A percentile compares a stretch with the other conserved stretches of the same genome.
Evolutionary conservation across 2,329 filamentous ascomycete species (phyloP).

Genomic region (Ceratocystis harringtonii): DNA sequence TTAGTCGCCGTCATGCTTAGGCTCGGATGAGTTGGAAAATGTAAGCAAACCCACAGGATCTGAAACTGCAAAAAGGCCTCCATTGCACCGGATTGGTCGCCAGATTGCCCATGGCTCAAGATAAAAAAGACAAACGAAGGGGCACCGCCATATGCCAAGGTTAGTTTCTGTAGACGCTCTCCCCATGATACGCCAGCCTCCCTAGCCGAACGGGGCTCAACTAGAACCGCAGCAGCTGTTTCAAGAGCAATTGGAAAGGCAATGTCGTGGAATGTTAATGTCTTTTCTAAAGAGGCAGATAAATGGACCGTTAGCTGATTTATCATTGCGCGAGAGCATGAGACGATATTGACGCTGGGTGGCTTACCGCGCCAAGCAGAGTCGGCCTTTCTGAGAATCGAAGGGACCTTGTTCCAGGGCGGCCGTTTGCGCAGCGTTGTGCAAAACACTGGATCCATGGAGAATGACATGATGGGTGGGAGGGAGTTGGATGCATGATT

Average conservation of each 20-base stretch:
- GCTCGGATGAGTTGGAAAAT: too few species aligned
- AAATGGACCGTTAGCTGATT: background rate
- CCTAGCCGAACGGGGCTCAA: background rate
- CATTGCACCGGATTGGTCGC: conserved; percentile 20
- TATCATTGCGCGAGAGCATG: background rate
- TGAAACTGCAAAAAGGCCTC: conserved; percentile 30
- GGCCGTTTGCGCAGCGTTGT: conserved; percentile 27
- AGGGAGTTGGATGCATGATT: too few species aligned
- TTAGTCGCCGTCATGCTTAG: conserved; percentile 3
- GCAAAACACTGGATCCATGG: conserved; percentile 25
- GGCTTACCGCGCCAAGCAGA: conserved; percentile 22
- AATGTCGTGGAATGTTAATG: conserved; percentile 32
- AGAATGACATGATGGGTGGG: background rate
- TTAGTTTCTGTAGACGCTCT: conserved; percentile 29
- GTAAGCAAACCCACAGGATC: conserved; percentile 26
- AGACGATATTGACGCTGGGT: background rate
- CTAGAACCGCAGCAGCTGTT: conserved; percentile 2
- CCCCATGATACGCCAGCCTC: conserved; percentile 18
- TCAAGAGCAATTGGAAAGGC: conserved; percentile 26
- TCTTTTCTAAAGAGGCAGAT: conserved; percentile 25
- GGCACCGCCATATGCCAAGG: conserved; percentile 27
- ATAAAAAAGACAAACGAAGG: conserved; percentile 33
- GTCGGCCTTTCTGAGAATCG: conserved; percentile 20
- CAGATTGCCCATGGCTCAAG: conserved; percentile 22
- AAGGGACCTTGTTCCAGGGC: conserved; percentile 25